Evolutionary conservation across 306 rosid genomes (phyloP).

Genomic region (Glycine tomentella): DNA sequence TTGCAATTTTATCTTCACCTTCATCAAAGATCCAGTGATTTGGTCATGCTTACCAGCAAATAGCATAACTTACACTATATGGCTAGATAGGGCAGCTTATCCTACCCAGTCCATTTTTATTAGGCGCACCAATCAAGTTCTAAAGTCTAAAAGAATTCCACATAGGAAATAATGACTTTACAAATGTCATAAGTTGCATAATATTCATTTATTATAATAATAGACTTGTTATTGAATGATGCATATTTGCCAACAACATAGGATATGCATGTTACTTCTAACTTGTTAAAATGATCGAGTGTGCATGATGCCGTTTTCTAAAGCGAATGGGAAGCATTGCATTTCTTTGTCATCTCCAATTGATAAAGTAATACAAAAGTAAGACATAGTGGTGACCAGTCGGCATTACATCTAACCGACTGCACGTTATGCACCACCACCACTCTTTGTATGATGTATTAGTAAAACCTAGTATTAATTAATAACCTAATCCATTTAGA

Average conservation of each 20-base stretch:
- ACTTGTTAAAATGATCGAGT: conserved; percentile 23
- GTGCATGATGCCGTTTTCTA: conserved; percentile 23
- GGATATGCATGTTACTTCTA: conserved; percentile 40
- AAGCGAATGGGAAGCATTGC: conserved; percentile 43
- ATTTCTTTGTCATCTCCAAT: conserved; percentile 52
- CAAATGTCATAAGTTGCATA: too few relatives aligned
- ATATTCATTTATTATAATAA: too few relatives aligned
- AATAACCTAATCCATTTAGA: conserved; percentile 28
- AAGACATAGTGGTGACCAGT: conserved; percentile 35
- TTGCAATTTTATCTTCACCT: background rate
- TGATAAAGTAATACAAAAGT: conserved; percentile 43
- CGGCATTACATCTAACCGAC: conserved; percentile 30
- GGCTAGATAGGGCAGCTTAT: conserved; percentile 24
- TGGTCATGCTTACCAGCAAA: background rate
- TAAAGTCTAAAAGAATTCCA: conserved; percentile 16
- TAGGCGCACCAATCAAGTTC: conserved; percentile 30
- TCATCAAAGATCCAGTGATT: conserved; percentile 11
- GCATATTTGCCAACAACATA: conserved; percentile 32
- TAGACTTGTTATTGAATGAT: background rate
- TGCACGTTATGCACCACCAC: conserved; percentile 25
- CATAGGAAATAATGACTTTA: too few relatives aligned
- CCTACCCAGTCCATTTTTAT: conserved; percentile 14
- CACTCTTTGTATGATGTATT: conserved; percentile 25
- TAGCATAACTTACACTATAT: background rate
- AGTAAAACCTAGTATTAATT: background rate